Evolutionary conservation across 805 yeast species (phyloP), one percentile per base, ranked within the genome.

Genomic region (Torulaspora quercuum): DNA sequence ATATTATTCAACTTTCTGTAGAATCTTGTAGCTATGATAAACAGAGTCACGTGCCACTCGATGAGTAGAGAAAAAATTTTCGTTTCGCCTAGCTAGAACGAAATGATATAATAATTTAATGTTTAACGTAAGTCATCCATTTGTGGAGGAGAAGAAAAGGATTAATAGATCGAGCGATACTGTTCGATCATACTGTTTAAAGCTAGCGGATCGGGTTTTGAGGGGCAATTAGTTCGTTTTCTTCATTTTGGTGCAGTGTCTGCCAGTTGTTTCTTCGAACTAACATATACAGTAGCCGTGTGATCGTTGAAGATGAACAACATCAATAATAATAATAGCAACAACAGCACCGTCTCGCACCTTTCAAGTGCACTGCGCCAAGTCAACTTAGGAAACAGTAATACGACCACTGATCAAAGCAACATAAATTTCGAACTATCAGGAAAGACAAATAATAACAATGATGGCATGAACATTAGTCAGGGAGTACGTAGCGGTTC

Each of bases 301-400:
- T 12, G 8, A 13, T 4, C 24, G 13, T 22, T 16, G 14, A 25
- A 23, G 19, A 32, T 32, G 35, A 32, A 32, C 26, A 32, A 25
- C 14, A 21, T 22, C 15, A 34, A 15, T 17, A 29, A 33, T 17
- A 37, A 25, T 18, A 38, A 28, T 33, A 23, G 29, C 11, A 35
- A 33, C 19, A 37, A 28, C 26, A 29, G 22, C 18, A 42, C 42
- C 8, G 53, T 68, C 20, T 59, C 66, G 4, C 57, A 59, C 23
- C 44, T 61, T 19, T 61, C 65, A 6, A 59, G 52, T 33, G 65
- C 65, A 6, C 49, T 61, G 21, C 61, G 60, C 29, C 59, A 56
- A 33, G 63, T 61, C n/a, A 55, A 56, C 36, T 28, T 61, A 23
- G 57, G 59, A 13, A 59, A 43, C 35, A 53, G 55, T 34, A 46